Evolutionary conservation across 202 grass and related monocot species (phyloP).

Genomic region (Hordeum pubiflorum): DNA sequence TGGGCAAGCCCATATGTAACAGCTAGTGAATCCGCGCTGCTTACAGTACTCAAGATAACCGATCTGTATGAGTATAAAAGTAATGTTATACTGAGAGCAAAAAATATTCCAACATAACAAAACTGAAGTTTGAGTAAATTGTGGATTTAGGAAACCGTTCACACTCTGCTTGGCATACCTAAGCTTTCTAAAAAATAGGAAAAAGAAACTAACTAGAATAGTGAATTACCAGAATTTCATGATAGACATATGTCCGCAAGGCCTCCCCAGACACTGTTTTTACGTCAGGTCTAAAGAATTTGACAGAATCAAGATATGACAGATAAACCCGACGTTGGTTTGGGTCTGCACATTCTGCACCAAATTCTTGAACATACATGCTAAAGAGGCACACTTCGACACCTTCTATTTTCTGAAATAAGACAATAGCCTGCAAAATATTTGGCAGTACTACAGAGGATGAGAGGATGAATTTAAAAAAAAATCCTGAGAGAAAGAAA

Average conservation of each 20-base stretch:
- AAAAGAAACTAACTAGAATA: background rate
- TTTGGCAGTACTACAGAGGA: background rate
- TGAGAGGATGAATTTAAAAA: background rate
- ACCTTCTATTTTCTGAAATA: constrained; percentile 96
- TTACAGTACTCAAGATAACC: constrained; percentile 92
- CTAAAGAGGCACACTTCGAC: constrained; percentile 96
- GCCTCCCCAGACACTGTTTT: constrained; percentile 77
- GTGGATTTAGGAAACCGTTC: constrained; percentile 5
- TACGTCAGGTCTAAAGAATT: constrained; percentile 90
- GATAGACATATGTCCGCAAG: constrained; percentile 85
- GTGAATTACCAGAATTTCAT: constrained; percentile 90
- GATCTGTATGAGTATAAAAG: constrained; percentile 40
- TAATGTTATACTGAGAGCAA: background rate
- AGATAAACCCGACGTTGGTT: constrained; percentile 92
- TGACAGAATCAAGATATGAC: constrained; percentile 93
- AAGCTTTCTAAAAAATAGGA: background rate
- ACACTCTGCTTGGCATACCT: background rate
- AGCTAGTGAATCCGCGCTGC: constrained; percentile 90
- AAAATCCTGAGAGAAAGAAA: background rate
- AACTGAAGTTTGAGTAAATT: background rate
- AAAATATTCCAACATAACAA: background rate
- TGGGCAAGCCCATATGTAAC: constrained; percentile 96
- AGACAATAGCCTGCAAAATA: constrained; percentile 65
- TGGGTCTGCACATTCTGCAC: constrained; percentile 64
- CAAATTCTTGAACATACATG: constrained; percentile 98